Base-by-base conservation (phyloP, 371 early-diverging fungal species). In the Coemansia sp. region DNA sequence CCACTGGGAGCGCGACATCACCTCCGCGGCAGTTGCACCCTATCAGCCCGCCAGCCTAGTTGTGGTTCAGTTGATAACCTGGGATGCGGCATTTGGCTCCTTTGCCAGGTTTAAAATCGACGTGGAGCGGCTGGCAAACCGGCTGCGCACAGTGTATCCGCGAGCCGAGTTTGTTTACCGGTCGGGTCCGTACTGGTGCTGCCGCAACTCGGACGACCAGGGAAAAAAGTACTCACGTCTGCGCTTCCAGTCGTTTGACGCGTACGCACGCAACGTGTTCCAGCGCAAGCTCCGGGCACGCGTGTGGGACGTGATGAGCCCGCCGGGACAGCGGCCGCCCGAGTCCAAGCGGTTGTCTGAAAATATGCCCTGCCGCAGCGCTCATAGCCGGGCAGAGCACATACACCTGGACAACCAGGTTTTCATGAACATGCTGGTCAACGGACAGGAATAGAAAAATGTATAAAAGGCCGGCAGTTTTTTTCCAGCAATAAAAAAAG, bases 111-210 rank as follows among this genome's bases (percentile, higher is more conserved):
- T 70, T 62, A 39, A n/a, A 0, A 14, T n/a, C 16, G n/a, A 62
- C 3, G 49, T 53, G 35, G 42, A 45, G 8, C 35, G 14, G 39
- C 38, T 70, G 32, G 59, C 55, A 0, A n/a, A n/a, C 32, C 59
- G 66, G 14, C 71, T 70, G 7, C 57, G 50, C 26, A 0, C 4
- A 0, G 63, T 70, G 43, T 70, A 70, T 16, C 65, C 71, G 26
- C 13, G 55, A 1, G 56, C 71, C 4, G n/a, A 45, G 66, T 65
- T 70, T 48, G 42, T 70, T 13, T 70, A 70, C 45, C 45, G 71
- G 2, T 50, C 62, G 7, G 71, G 62, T 0, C 71, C 65, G 31
- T 70, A 55, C 56, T 70, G 71, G 71, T 70, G 71, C 66, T 70
- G 71, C 59, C 34, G 71, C 14, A 40, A 35, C 35, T 35, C 63